Evolutionary conservation across 768 basidiomycete genomes (phyloP).

Genomic region (Gloeostereum incarnatum): DNA sequence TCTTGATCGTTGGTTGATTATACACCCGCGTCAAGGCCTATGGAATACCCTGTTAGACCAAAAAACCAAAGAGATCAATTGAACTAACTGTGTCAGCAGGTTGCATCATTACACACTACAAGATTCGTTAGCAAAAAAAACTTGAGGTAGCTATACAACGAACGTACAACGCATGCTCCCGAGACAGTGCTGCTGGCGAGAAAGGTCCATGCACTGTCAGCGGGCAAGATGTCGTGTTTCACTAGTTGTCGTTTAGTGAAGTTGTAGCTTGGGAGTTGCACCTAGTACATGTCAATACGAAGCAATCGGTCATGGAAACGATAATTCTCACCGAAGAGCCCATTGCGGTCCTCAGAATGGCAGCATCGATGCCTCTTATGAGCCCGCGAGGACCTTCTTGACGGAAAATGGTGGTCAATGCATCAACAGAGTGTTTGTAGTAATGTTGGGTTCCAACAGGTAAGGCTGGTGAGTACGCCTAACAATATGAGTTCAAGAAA

Average conservation of each 20-base stretch:
- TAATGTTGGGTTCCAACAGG: conserved; percentile 93
- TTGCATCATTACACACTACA: conserved; percentile 86
- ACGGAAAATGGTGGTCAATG: conserved; percentile 68
- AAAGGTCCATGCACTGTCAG: conserved; percentile 81
- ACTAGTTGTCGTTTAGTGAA: conserved; percentile 82
- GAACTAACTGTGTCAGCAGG: conserved; percentile 75
- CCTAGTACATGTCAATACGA: too few relatives aligned
- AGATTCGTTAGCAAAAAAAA: conserved; percentile 7
- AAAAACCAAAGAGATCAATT: background rate
- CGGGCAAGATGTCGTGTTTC: conserved; percentile 54
- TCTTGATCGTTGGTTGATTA: conserved; percentile 77
- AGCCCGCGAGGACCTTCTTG: conserved; percentile 76
- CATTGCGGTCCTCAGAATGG: conserved; percentile 90
- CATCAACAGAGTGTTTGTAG: conserved; percentile 81
- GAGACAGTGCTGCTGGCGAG: conserved; percentile 83
- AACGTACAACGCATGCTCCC: conserved; percentile 82
- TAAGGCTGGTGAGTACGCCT: conserved; percentile 92
- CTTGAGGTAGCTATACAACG: background rate
- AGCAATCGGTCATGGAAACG: too few relatives aligned
- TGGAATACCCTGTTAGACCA: conserved; percentile 7
- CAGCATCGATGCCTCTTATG: conserved; percentile 86
- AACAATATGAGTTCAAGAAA: conserved; percentile 1
- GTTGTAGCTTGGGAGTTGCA: conserved; percentile 94
- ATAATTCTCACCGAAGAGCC: conserved; percentile 73
- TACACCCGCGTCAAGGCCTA: conserved; percentile 91